These are phyloP conservation scores for Capsicum baccatum DNA, from an alignment of 257 asterid species.

Conservation along the genomic window DNA sequence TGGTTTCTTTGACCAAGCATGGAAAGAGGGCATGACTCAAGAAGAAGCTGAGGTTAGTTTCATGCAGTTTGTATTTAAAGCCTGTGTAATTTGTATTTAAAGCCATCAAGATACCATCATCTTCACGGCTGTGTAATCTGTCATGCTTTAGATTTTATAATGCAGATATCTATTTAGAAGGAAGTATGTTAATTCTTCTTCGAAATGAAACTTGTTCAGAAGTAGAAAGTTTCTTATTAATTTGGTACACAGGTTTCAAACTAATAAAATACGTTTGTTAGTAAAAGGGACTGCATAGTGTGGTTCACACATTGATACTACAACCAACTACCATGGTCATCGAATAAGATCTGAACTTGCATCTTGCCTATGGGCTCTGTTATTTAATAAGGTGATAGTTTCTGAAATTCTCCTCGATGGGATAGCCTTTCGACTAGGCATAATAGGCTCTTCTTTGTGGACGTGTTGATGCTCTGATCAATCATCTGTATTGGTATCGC, in stretches of 20 bases:
- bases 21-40: conserved; percentile 84
- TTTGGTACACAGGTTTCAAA: background rate
- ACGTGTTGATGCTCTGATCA: conserved; percentile 1
- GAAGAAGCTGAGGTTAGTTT: conserved; percentile 66
- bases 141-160: background rate
- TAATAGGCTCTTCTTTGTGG: background rate
- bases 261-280: background rate
- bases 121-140: background rate
- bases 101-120: background rate
- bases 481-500: background rate
- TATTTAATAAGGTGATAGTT: background rate
- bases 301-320: conserved; percentile 10
- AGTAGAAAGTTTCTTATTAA: background rate
- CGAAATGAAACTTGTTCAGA: background rate
- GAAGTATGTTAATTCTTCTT: background rate
- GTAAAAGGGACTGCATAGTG: background rate
- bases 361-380: background rate
- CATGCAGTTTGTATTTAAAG: background rate
- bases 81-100: conserved; percentile 16
- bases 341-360: conserved; percentile 16
- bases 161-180: background rate
- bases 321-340: background rate
- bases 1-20: conserved; percentile 81
- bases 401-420: background rate
- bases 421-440: background rate